phyloP scores from a whole-genome alignment of 148 eudicot genomes.

The Persicaria tinctoria region DNA sequence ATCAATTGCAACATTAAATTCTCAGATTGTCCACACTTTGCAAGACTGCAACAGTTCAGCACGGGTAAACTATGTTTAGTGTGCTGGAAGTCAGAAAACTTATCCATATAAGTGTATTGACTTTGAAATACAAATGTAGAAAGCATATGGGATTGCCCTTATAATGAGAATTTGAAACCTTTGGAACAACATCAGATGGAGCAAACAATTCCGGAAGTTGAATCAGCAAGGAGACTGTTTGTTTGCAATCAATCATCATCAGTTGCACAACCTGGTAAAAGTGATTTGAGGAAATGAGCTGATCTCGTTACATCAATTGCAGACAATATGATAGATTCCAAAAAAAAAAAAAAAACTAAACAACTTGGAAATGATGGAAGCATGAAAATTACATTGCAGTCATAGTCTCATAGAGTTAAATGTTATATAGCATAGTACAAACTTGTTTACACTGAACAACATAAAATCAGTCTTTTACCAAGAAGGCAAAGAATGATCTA shows the following conservation, averaged over 20 bases:
- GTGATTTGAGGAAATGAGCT: not conserved
- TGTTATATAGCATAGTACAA: not conserved
- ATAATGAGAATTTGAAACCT: conserved; percentile 53
- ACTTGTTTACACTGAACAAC: not conserved
- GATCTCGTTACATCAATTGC: not conserved
- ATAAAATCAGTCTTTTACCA: too few relatives aligned
- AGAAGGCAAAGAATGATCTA: not conserved
- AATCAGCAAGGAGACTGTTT: conserved; percentile 53
- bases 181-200: conserved; percentile 78
- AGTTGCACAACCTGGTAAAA: conserved; percentile 71
- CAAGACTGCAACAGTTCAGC: not conserved
- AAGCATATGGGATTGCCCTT: conserved; percentile 59
- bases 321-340: not conserved
- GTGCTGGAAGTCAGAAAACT: not conserved
- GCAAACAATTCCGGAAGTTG: conserved; percentile 64
- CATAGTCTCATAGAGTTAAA: not conserved
- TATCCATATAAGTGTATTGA: conserved; percentile 31
- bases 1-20: too few relatives aligned
- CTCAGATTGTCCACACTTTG: too few relatives aligned
- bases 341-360: not conserved
- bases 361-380: not conserved
- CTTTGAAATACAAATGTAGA: conserved; percentile 71
- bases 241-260: conserved; percentile 80
- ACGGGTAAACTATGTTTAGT: not conserved
- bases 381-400: not conserved